Conservation (phyloP, 768 basidiomycete genomes). For the Mycena belliarum region DNA sequence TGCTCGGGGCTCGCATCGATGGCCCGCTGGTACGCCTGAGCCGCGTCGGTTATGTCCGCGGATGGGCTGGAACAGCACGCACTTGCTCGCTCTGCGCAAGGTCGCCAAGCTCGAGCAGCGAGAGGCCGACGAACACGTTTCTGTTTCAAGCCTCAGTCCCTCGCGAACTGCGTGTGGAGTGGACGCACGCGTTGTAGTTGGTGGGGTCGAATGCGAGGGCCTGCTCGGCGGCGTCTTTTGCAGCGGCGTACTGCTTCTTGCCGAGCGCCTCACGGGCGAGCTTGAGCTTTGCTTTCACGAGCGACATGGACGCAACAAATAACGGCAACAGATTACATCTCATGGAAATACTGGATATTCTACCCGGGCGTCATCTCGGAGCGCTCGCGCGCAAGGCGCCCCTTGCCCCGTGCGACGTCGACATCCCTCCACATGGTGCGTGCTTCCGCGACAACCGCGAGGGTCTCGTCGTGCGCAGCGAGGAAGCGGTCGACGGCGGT, state of each 20-base stretch:
- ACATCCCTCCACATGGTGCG: constrained; percentile 62
- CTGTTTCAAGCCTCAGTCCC: constrained; percentile 41
- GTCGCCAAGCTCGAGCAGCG: constrained; percentile 74
- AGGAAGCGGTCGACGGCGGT: constrained; percentile 50
- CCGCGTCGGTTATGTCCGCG: constrained; percentile 17
- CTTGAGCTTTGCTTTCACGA: constrained; percentile 77
- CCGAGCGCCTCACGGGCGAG: constrained; percentile 70
- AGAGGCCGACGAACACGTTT: constrained; percentile 82
- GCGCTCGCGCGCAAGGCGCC: constrained; percentile 63
- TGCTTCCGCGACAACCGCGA: constrained; percentile 53
- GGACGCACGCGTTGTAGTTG: constrained; percentile 85
- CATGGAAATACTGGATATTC: no score
- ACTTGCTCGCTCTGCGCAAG: constrained; percentile 84
- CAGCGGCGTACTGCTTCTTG: constrained; percentile 73
- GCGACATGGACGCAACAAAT: constrained; percentile 35
- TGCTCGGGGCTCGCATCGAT: constrained; percentile 68
- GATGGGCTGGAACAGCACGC: constrained; percentile 8
- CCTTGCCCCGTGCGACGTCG: constrained; percentile 72
- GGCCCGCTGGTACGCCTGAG: constrained; percentile 77
- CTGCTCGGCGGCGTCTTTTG: constrained; percentile 64
- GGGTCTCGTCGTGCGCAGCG: constrained; percentile 49
- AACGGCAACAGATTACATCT: not conserved
- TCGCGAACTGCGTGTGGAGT: not conserved
- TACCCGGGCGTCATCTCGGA: not conserved
- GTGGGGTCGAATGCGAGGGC: constrained; percentile 75